A percentile compares a stretch with the other conserved stretches of the same genome.
Evolutionary conservation across 345 rosid genomes (phyloP).

Genomic region (Gossypium arboreum): DNA sequence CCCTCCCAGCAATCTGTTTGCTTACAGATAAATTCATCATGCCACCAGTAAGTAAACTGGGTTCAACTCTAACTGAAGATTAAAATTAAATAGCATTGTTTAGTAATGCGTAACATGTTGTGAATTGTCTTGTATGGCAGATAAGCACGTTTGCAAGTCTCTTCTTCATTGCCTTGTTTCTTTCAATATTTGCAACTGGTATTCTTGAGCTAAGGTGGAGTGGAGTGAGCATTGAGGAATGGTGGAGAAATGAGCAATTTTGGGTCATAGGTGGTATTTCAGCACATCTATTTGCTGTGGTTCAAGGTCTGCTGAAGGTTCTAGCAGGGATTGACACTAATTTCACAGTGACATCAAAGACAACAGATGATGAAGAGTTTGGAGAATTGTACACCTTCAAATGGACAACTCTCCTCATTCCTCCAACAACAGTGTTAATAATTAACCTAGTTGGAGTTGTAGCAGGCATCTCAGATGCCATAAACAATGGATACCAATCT

Average conservation of each 20-base stretch:
- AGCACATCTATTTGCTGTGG: slow-evolving; percentile 91
- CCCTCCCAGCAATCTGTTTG: slow-evolving; percentile 88
- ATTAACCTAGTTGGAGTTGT: slow-evolving; percentile 93
- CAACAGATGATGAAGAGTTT: slow-evolving; percentile 80
- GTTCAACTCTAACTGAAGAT: not conserved
- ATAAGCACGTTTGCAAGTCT: slow-evolving; percentile 95
- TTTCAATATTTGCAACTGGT: slow-evolving; percentile 77
- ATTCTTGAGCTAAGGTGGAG: slow-evolving; percentile 95
- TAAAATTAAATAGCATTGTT: not conserved
- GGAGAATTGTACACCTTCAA: slow-evolving; percentile 90
- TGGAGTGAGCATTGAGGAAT: slow-evolving; percentile 96
- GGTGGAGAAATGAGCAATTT: slow-evolving; percentile 99
- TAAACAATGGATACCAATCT: slow-evolving; percentile 85
- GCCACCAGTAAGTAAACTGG: slow-evolving; percentile 50
- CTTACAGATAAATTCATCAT: slow-evolving; percentile 96
- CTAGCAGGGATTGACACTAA: slow-evolving; percentile 91
- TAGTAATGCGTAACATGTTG: not conserved
- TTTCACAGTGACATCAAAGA: slow-evolving; percentile 93
- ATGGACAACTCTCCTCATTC: slow-evolving; percentile 90
- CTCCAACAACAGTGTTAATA: slow-evolving; percentile 86
- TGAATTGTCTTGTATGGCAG: slow-evolving; percentile 32
- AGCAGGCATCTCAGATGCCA: slow-evolving; percentile 90
- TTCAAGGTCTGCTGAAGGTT: slow-evolving; percentile 81
- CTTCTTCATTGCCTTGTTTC: slow-evolving; percentile 78
- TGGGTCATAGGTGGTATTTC: slow-evolving; percentile 98